Evolutionary conservation across 1,284 basidiomycete species (phyloP).

Genomic region (Gymnopus androsaceus): DNA sequence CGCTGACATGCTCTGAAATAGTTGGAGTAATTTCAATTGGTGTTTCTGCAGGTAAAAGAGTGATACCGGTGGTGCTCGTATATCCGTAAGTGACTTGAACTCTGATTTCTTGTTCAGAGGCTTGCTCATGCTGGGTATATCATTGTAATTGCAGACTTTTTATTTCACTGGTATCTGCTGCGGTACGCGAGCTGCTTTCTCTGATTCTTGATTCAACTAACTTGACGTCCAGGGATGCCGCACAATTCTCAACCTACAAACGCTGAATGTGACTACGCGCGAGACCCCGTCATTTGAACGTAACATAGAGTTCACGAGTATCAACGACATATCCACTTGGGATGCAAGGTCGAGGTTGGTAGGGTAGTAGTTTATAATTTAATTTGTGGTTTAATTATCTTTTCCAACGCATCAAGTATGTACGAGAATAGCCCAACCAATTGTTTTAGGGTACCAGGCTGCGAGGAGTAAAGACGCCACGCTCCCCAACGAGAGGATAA

Average conservation of each 20-base stretch:
- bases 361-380: too few relatives aligned
- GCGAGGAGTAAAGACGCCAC: too few relatives aligned
- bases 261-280: background rate
- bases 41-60: background rate
- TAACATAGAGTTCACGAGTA: background rate
- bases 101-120: background rate
- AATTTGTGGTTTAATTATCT: too few relatives aligned
- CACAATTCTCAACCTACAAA: slow-evolving; percentile 7
- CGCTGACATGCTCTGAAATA: background rate
- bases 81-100: background rate
- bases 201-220: background rate
- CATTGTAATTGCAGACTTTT: background rate
- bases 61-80: background rate
- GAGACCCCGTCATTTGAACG: background rate
- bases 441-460: too few relatives aligned
- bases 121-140: too few relatives aligned
- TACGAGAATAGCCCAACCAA: too few relatives aligned
- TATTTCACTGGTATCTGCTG: background rate
- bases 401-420: too few relatives aligned
- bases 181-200: background rate
- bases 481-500: too few relatives aligned
- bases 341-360: background rate
- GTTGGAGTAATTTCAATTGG: background rate
- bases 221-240: background rate
- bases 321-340: background rate